A percentile compares a stretch with the other conserved stretches of the same genome.
Conservation (phyloP, 176 grass and related monocot species). For the Tillandsia fasciculata region DNA sequence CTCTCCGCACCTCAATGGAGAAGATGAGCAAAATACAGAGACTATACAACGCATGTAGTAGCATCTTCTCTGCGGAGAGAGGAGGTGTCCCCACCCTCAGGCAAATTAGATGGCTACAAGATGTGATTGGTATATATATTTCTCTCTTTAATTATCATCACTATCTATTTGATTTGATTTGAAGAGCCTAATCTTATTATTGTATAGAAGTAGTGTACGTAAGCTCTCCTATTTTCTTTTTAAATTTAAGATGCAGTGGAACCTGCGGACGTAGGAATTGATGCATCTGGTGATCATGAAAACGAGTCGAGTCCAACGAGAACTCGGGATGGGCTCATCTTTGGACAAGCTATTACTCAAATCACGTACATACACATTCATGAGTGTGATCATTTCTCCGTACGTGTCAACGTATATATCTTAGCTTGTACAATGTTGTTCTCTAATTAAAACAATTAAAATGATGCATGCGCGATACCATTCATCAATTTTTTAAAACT, state of each 20-base stretch:
- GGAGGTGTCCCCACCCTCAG: not conserved
- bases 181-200: too few relatives aligned
- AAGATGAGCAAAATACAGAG: slow-evolving; percentile 12
- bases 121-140: slow-evolving; percentile 7
- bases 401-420: not conserved
- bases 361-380: slow-evolving; percentile 28
- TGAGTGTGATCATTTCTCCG: slow-evolving; percentile 21
- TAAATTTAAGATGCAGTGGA: not conserved
- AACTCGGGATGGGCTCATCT: not conserved
- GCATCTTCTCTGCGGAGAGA: not conserved
- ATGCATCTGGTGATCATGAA: not conserved
- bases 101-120: slow-evolving; percentile 13
- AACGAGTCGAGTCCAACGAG: not conserved
- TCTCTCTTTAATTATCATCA: not conserved
- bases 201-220: too few relatives aligned
- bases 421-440: too few relatives aligned
- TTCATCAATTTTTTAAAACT: too few relatives aligned
- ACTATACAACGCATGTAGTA: slow-evolving; percentile 14
- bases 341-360: not conserved
- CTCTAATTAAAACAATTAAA: too few relatives aligned
- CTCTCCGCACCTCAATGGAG: not conserved
- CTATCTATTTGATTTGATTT: too few relatives aligned
- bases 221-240: not conserved
- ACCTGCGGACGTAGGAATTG: slow-evolving; percentile 18
- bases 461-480: too few relatives aligned